Evolutionary conservation across 495 filamentous ascomycete species (phyloP).

Genomic region (Sabuloglossum arenarium): DNA sequence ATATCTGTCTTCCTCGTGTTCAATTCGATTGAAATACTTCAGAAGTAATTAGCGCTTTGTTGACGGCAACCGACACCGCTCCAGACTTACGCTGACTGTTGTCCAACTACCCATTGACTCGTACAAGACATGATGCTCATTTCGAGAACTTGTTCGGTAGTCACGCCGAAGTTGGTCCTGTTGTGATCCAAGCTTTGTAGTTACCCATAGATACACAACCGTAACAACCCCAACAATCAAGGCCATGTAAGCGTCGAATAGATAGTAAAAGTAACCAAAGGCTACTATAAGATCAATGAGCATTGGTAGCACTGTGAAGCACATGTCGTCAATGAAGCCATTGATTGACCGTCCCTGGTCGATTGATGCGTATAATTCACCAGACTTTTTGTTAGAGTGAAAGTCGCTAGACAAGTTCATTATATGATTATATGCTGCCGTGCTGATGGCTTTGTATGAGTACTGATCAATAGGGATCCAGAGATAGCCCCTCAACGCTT

Average conservation of each 20-base stretch:
- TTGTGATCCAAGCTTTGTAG: conserved; percentile 26
- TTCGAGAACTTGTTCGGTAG: conserved; percentile 21
- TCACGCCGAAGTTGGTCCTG: conserved; percentile 21
- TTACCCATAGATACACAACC: conserved; percentile 39
- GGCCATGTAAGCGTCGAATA: conserved; percentile 56
- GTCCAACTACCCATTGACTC: conserved; percentile 47
- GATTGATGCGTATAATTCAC: conserved; percentile 47
- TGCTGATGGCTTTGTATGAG: conserved; percentile 35
- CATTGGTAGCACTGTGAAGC: conserved; percentile 49
- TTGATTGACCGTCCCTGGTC: conserved; percentile 40
- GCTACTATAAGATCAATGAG: conserved; percentile 49
- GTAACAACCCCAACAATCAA: conserved; percentile 43
- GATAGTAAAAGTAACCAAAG: conserved; percentile 42
- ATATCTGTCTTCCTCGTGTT: conserved; percentile 42
- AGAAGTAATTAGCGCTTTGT: background rate
- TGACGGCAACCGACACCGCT: background rate
- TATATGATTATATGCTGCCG: conserved; percentile 49
- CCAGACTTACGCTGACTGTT: conserved; percentile 24
- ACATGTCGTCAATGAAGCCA: conserved; percentile 40
- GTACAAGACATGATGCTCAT: conserved; percentile 37
- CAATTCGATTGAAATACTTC: conserved; percentile 44
- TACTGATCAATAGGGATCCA: conserved; percentile 49
- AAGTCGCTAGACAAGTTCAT: conserved; percentile 65
- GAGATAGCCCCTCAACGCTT: conserved; percentile 31
- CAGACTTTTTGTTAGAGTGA: conserved; percentile 52